Conservation (phyloP, 306 rosid species). For the Rosa multiflora region DNA sequence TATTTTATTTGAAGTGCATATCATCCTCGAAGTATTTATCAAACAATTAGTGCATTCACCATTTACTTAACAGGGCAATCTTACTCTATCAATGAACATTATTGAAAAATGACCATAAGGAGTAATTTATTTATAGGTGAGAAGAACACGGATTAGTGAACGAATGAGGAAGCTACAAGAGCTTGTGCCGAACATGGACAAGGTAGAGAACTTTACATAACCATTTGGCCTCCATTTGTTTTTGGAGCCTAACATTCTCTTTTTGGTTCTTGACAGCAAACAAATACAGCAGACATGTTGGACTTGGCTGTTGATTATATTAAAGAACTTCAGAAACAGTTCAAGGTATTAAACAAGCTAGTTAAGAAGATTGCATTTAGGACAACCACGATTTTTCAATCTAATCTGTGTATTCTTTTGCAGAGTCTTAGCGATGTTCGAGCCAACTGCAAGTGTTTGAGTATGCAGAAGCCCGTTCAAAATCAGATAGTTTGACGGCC, state of each 20-base stretch:
- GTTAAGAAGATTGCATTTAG: background rate
- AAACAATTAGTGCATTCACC: background rate
- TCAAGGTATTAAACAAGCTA: conserved; percentile 48
- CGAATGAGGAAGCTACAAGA: conserved; percentile 93
- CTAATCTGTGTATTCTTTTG: conserved; percentile 6
- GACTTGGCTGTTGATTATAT: conserved; percentile 92
- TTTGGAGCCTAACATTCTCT: conserved; percentile 19
- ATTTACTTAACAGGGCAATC: background rate
- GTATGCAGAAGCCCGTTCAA: conserved; percentile 43
- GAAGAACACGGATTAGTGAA: conserved; percentile 94
- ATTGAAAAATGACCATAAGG: conserved; percentile 6
- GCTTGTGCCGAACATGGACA: conserved; percentile 97
- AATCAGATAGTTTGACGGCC: conserved; percentile 47
- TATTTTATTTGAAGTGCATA: background rate
- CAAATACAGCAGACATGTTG: conserved; percentile 98
- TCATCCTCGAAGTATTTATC: background rate
- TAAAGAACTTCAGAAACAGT: conserved; percentile 89
- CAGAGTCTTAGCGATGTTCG: conserved; percentile 69
- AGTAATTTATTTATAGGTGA: conserved; percentile 44
- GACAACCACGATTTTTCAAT: background rate
- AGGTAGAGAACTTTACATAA: conserved; percentile 45
- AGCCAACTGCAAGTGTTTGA: conserved; percentile 73
- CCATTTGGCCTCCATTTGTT: background rate
- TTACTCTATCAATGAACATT: background rate
- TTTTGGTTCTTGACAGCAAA: conserved; percentile 63